These are phyloP conservation scores for Zasmidium angulare DNA, from an alignment of 2,329 filamentous ascomycete genomes.

Conservation along the genomic window DNA sequence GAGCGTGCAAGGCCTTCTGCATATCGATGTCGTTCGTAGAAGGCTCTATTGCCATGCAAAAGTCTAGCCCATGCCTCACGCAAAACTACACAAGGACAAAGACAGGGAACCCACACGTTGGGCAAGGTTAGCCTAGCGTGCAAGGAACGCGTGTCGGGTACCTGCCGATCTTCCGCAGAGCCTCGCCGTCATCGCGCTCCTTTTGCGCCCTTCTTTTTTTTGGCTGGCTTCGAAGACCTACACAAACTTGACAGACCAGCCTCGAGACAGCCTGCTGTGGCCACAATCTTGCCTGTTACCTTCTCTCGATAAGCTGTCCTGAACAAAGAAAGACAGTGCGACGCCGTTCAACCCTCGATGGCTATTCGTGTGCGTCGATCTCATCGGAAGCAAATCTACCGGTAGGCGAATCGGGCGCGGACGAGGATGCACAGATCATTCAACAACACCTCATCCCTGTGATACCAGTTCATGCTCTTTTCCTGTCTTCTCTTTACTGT, in stretches of 20 bases:
- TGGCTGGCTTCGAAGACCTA: background rate
- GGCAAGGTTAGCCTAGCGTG: background rate
- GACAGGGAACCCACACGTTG: too few relatives aligned
- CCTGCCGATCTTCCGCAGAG: background rate
- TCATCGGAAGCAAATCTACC: background rate
- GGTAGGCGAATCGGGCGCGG: background rate
- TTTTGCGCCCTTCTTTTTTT: background rate
- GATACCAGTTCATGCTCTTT: background rate
- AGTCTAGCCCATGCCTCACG: too few relatives aligned
- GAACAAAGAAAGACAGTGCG: background rate
- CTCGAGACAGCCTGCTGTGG: too few relatives aligned
- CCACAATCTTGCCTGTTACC: background rate
- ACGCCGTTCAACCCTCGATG: too few relatives aligned
- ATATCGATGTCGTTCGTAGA: too few relatives aligned
- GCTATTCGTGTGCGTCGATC: background rate
- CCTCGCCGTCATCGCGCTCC: background rate
- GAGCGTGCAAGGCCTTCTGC: too few relatives aligned
- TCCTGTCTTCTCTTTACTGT: background rate
- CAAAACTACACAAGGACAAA: too few relatives aligned
- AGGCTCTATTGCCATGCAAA: too few relatives aligned
- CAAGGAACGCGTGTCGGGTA: background rate
- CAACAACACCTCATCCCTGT: background rate
- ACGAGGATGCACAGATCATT: slow-evolving; percentile 1
- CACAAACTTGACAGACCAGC: too few relatives aligned
- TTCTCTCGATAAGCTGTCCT: background rate